Conservation (phyloP, 805 yeast genomes). For the Lipomyces mesembrius region DNA sequence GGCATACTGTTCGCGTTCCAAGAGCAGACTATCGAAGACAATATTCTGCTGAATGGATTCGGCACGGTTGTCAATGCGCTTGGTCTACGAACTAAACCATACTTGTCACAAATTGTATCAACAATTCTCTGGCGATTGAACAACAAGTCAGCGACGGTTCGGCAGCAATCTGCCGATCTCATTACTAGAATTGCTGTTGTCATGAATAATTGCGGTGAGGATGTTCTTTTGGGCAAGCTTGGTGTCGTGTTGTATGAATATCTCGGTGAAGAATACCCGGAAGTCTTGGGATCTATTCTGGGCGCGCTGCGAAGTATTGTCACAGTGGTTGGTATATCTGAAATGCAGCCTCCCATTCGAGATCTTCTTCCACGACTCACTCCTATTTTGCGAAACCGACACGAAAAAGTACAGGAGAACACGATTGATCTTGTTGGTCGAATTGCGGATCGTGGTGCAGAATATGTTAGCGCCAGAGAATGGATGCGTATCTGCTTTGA, state of each 20-base stretch:
- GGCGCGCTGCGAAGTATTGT: conserved; percentile 71
- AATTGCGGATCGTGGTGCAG: conserved; percentile 80
- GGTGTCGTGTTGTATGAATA: conserved; percentile 84
- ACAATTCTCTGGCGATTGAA: conserved; percentile 73
- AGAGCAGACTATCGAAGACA: conserved; percentile 67
- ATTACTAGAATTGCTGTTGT: conserved; percentile 69
- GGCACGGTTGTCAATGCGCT: conserved; percentile 66
- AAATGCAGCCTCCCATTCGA: conserved; percentile 77
- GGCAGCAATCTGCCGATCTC: conserved; percentile 85
- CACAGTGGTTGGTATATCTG: conserved; percentile 59
- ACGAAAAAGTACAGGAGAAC: conserved; percentile 87
- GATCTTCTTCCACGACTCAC: conserved; percentile 86
- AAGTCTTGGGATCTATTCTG: conserved; percentile 84
- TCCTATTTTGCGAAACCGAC: conserved; percentile 86
- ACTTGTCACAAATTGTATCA: conserved; percentile 71
- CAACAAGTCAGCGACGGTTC: conserved; percentile 68
- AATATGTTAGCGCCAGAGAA: conserved; percentile 84
- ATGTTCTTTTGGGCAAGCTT: conserved; percentile 64
- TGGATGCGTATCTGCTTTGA: conserved; percentile 98
- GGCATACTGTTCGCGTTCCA: conserved; percentile 81
- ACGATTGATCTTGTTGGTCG: conserved; percentile 78
- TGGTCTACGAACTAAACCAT: conserved; percentile 69
- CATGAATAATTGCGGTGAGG: conserved; percentile 66
- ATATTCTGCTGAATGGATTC: conserved; percentile 62
- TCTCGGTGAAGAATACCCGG: conserved; percentile 93